These are phyloP conservation scores for Epichloe sylvatica DNA, from an alignment of 2,329 filamentous ascomycete genomes.

Conservation along the genomic window DNA sequence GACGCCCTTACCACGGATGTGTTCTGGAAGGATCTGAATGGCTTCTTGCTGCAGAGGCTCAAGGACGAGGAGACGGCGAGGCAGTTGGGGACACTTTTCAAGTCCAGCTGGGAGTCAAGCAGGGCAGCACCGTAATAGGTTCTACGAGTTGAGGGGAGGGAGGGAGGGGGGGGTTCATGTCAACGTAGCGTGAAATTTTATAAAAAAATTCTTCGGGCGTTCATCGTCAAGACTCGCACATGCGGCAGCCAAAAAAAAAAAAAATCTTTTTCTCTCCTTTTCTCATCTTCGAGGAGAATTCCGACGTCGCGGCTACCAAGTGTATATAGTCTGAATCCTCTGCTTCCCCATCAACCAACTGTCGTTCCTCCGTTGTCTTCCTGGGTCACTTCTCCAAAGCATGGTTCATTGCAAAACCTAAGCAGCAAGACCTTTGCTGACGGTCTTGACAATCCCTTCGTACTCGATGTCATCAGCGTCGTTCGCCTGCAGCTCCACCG, in stretches of 20 bases:
- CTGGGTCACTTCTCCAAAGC: neutral
- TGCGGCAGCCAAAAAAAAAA: neutral
- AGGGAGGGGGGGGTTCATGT: neutral
- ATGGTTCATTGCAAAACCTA: conserved; percentile 16
- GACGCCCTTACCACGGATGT: conserved; percentile 52
- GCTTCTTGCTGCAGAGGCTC: conserved; percentile 65
- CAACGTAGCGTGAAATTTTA: neutral
- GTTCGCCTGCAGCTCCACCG: conserved; percentile 70
- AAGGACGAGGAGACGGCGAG: conserved; percentile 54
- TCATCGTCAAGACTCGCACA: neutral
- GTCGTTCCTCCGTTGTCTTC: neutral
- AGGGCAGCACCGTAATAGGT: conserved; percentile 14
- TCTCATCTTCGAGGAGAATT: neutral
- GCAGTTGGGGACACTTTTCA: conserved; percentile 54
- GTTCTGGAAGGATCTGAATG: conserved; percentile 80
- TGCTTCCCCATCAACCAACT: neutral
- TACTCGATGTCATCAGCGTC: conserved; percentile 71
- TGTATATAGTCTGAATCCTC: conserved; percentile 1
- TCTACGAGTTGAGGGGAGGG: neutral
- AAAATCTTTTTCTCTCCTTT: neutral
- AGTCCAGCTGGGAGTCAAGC: conserved; percentile 50
- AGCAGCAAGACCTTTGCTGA: conserved; percentile 47
- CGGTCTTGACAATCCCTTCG: conserved; percentile 51
- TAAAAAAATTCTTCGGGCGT: neutral
- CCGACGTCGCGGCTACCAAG: conserved; percentile 2